A percentile compares a stretch with the other conserved stretches of the same genome.
phyloP scores from a whole-genome alignment of 257 asterid species.

The Oldenlandia corymbosa region DNA sequence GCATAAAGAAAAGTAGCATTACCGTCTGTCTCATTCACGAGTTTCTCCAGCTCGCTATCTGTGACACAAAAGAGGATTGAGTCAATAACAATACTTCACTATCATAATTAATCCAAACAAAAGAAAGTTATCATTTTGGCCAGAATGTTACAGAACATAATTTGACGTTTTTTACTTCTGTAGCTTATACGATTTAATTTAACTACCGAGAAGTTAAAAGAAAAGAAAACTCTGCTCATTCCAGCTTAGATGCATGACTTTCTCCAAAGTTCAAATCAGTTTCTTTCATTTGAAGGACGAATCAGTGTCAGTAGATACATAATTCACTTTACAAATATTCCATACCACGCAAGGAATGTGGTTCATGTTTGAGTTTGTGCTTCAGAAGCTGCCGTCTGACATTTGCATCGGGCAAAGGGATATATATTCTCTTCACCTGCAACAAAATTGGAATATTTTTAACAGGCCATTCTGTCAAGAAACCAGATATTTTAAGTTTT shows the following conservation, averaged over 20 bases:
- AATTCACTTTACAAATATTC: slow-evolving; percentile 8
- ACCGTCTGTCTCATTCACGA: slow-evolving; percentile 85
- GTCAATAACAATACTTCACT: not conserved
- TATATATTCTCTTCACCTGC: slow-evolving; percentile 96
- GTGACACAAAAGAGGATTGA: slow-evolving; percentile 23
- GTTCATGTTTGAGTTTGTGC: slow-evolving; percentile 83
- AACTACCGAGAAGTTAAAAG: too few relatives aligned
- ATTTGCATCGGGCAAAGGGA: slow-evolving; percentile 85
- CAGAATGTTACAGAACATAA: not conserved
- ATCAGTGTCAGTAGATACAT: not conserved
- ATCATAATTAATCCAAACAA: not conserved
- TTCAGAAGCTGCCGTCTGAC: slow-evolving; percentile 77
- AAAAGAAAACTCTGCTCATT: too few relatives aligned
- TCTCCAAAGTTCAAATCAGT: not conserved
- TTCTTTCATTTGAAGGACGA: too few relatives aligned
- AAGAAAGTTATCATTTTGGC: not conserved
- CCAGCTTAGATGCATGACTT: too few relatives aligned
- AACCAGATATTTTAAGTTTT: slow-evolving; percentile 4
- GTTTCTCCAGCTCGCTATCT: slow-evolving; percentile 79
- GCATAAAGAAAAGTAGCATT: slow-evolving; percentile 15
- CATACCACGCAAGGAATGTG: slow-evolving; percentile 88
- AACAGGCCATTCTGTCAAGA: not conserved
- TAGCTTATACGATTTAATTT: too few relatives aligned
- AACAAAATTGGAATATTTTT: slow-evolving; percentile 8
- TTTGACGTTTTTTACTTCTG: not conserved